Evolutionary conservation across 768 basidiomycete genomes (phyloP), one percentile per base, ranked within the genome.

Genomic region (Amanita pallidorosea): DNA sequence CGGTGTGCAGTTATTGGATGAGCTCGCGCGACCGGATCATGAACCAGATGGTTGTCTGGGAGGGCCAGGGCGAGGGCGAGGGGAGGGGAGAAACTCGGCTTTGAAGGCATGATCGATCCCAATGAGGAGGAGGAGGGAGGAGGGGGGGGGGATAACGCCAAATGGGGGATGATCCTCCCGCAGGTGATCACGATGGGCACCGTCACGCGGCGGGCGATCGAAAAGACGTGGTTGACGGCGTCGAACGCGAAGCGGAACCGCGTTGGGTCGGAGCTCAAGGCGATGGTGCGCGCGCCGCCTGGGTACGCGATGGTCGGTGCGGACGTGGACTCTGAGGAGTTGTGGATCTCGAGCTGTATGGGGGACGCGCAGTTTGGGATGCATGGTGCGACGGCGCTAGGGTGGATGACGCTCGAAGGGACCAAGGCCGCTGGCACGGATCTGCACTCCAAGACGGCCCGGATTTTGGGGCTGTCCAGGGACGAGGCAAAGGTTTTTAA

Each of bases 321-420:
- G 0, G 96, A 99, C 63, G 96, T 99, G 20, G 96, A 99, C 65
- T 95, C 92, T 43, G 95, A 98, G 68, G 96, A 99, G 65, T 72
- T 99, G 20, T 98, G 96, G 96, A 98, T 98, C 56, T 95, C 94
- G 17, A 93, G 89, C 60, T 90, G 91, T 53, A 95, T 98, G 90
- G 95, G 95, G 0, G 96, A 98, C 61, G 89, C 93, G 0, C 95
- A 99, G 65, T 96, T 99, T 64, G 96, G 95, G 7, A 64, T 95
- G 52, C 94, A 99, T 58, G 95, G 95, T 9, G 91, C 93, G 9
- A 94, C 93, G 2, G 93, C 95, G 2, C 82, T 99, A 38, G 95
- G 96, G 3, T 98, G 95, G 95, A 98, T 99, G 95, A 97, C 94
- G 13, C 76, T 99, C 25, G 96, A 98, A 65, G 94, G 96, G 1